These are phyloP conservation scores for Nemania diffusa DNA, from an alignment of 2,329 filamentous ascomycete species.

Conservation along the genomic window DNA sequence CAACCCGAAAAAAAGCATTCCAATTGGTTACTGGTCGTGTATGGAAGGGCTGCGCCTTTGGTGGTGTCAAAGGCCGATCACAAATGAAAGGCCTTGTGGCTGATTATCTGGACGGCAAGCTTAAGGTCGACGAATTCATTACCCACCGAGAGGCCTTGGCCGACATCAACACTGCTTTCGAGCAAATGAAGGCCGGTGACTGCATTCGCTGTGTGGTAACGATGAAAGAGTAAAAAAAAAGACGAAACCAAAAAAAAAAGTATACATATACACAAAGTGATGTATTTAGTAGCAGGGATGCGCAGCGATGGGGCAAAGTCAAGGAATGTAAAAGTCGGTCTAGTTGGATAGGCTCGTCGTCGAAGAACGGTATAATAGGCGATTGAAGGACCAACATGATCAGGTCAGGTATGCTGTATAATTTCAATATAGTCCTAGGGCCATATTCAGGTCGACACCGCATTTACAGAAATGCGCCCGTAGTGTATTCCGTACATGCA, in stretches of 20 bases:
- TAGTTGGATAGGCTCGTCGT: not conserved
- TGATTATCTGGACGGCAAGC: slow-evolving; percentile 87
- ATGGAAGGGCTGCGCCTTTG: slow-evolving; percentile 98
- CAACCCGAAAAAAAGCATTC: slow-evolving; percentile 73
- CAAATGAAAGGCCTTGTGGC: slow-evolving; percentile 88
- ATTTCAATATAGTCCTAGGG: slow-evolving; percentile 20
- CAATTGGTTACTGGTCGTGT: slow-evolving; percentile 97
- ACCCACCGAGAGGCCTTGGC: slow-evolving; percentile 87
- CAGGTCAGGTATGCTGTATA: not conserved
- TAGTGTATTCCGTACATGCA: slow-evolving; percentile 5
- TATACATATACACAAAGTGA: not conserved
- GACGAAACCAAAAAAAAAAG: not conserved
- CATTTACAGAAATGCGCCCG: not conserved
- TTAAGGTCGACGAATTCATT: slow-evolving; percentile 99
- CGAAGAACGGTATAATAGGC: not conserved
- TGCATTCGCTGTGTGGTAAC: slow-evolving; percentile 95
- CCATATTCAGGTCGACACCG: slow-evolving; percentile 2
- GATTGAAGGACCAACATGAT: not conserved
- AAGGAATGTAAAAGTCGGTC: not conserved
- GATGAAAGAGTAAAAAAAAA: slow-evolving; percentile 54
- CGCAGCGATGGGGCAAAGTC: slow-evolving; percentile 6
- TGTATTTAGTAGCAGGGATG: slow-evolving; percentile 14
- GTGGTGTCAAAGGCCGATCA: slow-evolving; percentile 95
- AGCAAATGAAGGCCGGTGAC: slow-evolving; percentile 94
- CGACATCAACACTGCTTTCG: slow-evolving; percentile 90